Evolutionary conservation across 192 early-diverging fungal species (phyloP).

Genomic region (Entophlyctis helioformis): DNA sequence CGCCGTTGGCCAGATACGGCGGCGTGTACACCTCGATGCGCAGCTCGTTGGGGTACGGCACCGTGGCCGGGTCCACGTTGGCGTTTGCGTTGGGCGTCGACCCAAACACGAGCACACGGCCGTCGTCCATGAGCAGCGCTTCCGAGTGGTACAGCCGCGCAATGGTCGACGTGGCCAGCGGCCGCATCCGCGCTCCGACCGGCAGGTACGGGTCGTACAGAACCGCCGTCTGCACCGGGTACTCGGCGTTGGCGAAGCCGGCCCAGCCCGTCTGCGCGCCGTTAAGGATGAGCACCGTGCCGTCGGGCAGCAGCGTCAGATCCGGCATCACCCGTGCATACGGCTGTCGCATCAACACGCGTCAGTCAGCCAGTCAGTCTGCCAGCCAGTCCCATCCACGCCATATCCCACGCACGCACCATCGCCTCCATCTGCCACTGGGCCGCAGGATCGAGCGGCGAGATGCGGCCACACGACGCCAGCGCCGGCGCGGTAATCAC

Average conservation of each 20-base stretch:
- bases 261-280: conserved; percentile 39
- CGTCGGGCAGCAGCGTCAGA: conserved; percentile 30
- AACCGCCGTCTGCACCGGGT: conserved; percentile 30
- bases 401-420: no score
- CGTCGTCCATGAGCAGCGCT: conserved; percentile 32
- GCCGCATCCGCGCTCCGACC: conserved; percentile 22
- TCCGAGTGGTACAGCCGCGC: conserved; percentile 51
- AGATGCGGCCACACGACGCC: background rate
- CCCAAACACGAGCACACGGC: conserved; percentile 43
- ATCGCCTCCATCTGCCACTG: no score
- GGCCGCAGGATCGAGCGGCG: no score
- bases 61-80: background rate
- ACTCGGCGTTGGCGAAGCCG: conserved; percentile 19
- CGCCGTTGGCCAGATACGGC: conserved; percentile 8
- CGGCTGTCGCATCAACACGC: conserved; percentile 15
- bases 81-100: conserved; percentile 35
- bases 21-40: conserved; percentile 10
- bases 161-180: conserved; percentile 35
- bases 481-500: conserved; percentile 1
- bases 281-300: conserved; percentile 38
- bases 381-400: no score
- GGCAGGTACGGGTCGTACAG: conserved; percentile 39
- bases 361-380: background rate
- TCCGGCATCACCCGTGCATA: conserved; percentile 6
- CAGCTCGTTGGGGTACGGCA: conserved; percentile 5